Conservation (phyloP, 2,329 filamentous ascomycete species). For the Cytospora mali region DNA sequence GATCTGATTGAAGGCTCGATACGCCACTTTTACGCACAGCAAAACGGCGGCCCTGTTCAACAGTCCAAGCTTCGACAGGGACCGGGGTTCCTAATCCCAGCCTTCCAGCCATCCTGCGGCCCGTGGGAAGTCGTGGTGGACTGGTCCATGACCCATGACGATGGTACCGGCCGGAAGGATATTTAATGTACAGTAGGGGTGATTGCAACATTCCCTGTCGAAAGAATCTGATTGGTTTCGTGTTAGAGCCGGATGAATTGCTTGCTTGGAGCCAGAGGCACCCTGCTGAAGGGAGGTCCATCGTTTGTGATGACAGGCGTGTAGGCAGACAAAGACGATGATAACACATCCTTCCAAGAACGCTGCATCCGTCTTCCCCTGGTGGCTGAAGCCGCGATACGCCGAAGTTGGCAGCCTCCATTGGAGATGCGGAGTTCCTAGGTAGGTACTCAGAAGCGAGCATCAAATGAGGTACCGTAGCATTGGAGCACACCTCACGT, state of each 20-base stretch:
- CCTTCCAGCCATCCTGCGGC: conserved; percentile 28
- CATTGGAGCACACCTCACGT: conserved; percentile 26
- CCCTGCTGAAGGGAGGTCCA: not conserved
- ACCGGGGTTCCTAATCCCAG: conserved; percentile 17
- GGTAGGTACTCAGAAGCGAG: conserved; percentile 19
- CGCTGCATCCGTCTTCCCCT: not conserved
- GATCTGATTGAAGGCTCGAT: conserved; percentile 18
- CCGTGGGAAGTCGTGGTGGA: conserved; percentile 22
- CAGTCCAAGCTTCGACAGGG: conserved; percentile 22
- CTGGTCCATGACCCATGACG: conserved; percentile 12
- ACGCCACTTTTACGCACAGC: conserved; percentile 24
- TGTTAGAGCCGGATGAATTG: conserved; percentile 10
- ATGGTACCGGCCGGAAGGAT: conserved; percentile 19
- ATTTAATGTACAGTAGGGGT: conserved; percentile 2
- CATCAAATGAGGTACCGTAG: conserved; percentile 24
- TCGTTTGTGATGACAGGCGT: not conserved
- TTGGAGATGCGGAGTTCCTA: conserved; percentile 9
- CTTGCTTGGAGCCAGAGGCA: conserved; percentile 9
- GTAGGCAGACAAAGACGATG: not conserved
- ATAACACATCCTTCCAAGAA: not conserved
- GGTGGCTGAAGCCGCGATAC: conserved; percentile 5
- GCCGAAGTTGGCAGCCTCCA: not conserved
- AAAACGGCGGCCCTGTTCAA: conserved; percentile 17
- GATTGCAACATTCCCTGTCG: not conserved
- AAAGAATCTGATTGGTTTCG: conserved; percentile 10